phyloP scores from a whole-genome alignment of 106 monocot species.

The Amphibolis antarctica region DNA sequence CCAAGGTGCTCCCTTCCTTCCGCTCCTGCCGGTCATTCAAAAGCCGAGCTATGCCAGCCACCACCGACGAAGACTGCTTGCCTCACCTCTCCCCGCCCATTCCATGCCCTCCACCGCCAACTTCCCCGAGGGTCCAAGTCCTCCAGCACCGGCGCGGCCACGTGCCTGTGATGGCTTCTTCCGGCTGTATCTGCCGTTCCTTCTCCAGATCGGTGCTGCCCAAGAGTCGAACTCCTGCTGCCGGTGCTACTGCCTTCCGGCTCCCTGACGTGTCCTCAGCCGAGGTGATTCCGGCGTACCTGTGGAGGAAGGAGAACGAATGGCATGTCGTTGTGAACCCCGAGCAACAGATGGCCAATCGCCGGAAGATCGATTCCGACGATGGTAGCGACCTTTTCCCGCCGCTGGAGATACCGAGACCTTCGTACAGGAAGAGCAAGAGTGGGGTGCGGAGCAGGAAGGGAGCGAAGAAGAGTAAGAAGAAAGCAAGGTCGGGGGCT shows the following conservation, averaged over 20 bases:
- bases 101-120: not conserved
- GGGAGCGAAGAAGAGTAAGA: not conserved
- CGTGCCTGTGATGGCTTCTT: not conserved
- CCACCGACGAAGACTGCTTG: not conserved
- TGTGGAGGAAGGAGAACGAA: constrained; percentile 54
- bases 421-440: constrained; percentile 6
- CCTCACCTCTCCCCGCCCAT: not conserved
- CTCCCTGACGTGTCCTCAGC: constrained; percentile 1
- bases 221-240: not conserved
- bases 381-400: constrained; percentile 15
- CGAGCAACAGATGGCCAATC: not conserved
- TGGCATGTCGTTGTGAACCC: constrained; percentile 35
- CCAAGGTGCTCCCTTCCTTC: no score
- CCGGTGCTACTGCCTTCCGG: constrained; percentile 6
- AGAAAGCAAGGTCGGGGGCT: not conserved
- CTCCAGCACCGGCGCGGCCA: not conserved
- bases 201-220: not conserved
- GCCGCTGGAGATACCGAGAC: constrained; percentile 12
- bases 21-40: no score
- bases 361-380: constrained; percentile 26
- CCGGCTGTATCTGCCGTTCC: not conserved
- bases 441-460: not conserved
- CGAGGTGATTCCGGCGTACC: constrained; percentile 23
- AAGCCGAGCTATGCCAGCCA: no score
- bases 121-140: not conserved